Percentiles rank a stretch among this genome's conserved stretches.
Evolutionary conservation across 768 basidiomycete genomes (phyloP).

Genomic region (Tricholoma bakamatsutake): DNA sequence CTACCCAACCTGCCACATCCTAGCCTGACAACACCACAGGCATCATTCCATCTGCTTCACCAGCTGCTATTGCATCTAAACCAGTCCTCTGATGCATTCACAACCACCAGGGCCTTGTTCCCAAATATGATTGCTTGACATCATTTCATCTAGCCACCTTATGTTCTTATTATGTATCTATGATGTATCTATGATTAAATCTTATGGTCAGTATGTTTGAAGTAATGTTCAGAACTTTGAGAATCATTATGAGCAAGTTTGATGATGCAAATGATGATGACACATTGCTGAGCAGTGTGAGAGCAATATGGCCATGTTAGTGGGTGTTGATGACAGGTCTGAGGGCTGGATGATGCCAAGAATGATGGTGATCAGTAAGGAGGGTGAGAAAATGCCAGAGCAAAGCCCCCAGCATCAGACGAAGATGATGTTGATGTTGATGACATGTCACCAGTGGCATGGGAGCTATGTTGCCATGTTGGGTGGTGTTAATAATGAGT

Average conservation of each 20-base stretch:
- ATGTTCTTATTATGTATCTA: too few relatives aligned
- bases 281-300: background rate
- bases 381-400: background rate
- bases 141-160: background rate
- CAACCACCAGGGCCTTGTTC: background rate
- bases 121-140: background rate
- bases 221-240: background rate
- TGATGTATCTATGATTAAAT: too few relatives aligned
- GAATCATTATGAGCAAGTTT: background rate
- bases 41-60: background rate
- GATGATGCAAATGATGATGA: background rate
- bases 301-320: too few relatives aligned
- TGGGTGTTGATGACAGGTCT: too few relatives aligned
- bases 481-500: too few relatives aligned
- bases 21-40: background rate
- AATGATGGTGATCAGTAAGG: background rate
- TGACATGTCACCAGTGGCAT: too few relatives aligned
- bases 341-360: too few relatives aligned
- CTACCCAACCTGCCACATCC: background rate
- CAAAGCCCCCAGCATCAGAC: background rate
- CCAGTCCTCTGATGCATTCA: too few relatives aligned
- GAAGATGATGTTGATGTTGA: background rate
- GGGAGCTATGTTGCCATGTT: too few relatives aligned
- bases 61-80: background rate
- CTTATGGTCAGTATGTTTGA: background rate